Base-by-base conservation (phyloP, 202 grass and related monocot species). In the Panicum hallii region DNA sequence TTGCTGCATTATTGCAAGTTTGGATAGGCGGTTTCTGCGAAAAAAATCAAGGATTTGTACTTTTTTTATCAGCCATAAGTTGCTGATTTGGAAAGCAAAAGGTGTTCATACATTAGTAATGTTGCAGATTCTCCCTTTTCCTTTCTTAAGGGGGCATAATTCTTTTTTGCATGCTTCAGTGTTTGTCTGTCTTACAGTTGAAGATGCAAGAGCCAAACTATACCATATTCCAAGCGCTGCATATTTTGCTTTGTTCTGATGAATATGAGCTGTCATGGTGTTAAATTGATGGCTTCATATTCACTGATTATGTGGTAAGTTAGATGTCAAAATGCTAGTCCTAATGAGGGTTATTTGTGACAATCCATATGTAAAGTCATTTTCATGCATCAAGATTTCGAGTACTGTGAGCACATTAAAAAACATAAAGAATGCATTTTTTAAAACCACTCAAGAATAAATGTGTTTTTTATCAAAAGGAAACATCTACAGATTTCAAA, bases 81-180 rank as follows among this genome's bases (percentile, higher is more conserved):
- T 79, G 67, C 76, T 54, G 53, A 54, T 86, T 67, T 34, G 63
- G 63, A 70, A 70, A 65, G 26, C 17, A 41, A 72, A 72, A 65
- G 38, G 56, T 22, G 19, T 57, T 74, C 36, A 47, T 86, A 67
- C 34, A 64, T 63, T 7, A 54, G 60, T 64, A 45, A 65, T 72
- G 22, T 38, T 64, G 6, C 67, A 44, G 44, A 65, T 73, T 54
- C 20, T 44, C 47, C 38, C 1, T 15, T 49, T 48, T 32, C 61
- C 2, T 54, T 64, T 48, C 40, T 41, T 11, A 72, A 38, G 36
- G 36, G 60, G 40, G 2, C 45, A 77, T 28, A 48, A 13, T 62
- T 46, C 41, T 28, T 61, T 60, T 60, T 76, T 57, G 32, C 3
- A 23, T 75, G 34, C 14, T 13, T 13, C 4, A 76, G 16, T 75